Conservation (phyloP, 2,329 filamentous ascomycete genomes). For the Ophiostoma ips region DNA sequence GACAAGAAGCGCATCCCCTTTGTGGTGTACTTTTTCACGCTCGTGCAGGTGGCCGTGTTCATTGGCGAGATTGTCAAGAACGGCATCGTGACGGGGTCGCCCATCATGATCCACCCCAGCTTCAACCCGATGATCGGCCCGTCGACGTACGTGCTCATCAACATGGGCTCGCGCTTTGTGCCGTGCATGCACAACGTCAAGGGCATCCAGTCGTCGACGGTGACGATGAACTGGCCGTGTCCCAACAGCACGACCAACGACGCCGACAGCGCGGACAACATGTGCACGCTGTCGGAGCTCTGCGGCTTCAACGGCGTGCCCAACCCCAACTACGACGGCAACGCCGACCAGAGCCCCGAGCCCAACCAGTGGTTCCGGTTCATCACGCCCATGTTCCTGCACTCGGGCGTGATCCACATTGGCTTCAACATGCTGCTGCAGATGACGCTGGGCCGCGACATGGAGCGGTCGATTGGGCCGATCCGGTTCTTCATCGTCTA, state of each 20-base stretch:
- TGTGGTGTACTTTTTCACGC: slow-evolving; percentile 68
- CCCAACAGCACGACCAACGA: slow-evolving; percentile 59
- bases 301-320: slow-evolving; percentile 74
- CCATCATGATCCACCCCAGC: slow-evolving; percentile 63
- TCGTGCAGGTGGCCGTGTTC: slow-evolving; percentile 71
- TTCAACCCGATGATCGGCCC: slow-evolving; percentile 98
- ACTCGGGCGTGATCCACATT: slow-evolving; percentile 88
- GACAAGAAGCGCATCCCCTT: slow-evolving; percentile 51
- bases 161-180: slow-evolving; percentile 86
- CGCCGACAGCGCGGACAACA: slow-evolving; percentile 29
- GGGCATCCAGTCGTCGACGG: slow-evolving; percentile 41
- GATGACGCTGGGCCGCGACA: slow-evolving; percentile 76
- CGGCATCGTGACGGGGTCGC: slow-evolving; percentile 50
- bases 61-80: slow-evolving; percentile 78
- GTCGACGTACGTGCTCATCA: slow-evolving; percentile 78
- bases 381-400: slow-evolving; percentile 88
- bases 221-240: slow-evolving; percentile 55
- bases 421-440: slow-evolving; percentile 91
- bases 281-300: slow-evolving; percentile 64
- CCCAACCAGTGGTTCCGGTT: slow-evolving; percentile 97
- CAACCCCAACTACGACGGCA: slow-evolving; percentile 46
- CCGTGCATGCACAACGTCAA: slow-evolving; percentile 86
- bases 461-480: slow-evolving; percentile 80
- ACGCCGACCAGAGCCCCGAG: slow-evolving; percentile 36
- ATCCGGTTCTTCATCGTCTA: slow-evolving; percentile 85